Conservation (phyloP, 1,284 basidiomycete genomes). For the Coniferiporia sulphurascens region DNA sequence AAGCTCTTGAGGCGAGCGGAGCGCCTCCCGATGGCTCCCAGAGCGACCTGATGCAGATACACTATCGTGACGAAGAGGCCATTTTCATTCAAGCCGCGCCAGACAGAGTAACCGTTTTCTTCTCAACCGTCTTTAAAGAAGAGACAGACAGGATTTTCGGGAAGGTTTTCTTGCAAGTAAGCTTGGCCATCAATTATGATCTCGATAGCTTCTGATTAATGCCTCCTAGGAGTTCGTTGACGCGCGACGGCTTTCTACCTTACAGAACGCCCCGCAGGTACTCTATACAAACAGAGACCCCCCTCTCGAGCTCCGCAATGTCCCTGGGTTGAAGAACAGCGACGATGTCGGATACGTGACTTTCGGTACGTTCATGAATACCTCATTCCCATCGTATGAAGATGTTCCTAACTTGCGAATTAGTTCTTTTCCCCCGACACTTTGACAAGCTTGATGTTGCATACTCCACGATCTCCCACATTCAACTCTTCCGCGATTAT, state of each 20-base stretch:
- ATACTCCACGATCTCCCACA: slow-evolving; percentile 87
- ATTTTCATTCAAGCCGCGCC: slow-evolving; percentile 92
- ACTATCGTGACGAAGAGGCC: slow-evolving; percentile 95
- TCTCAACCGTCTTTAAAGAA: slow-evolving; percentile 95
- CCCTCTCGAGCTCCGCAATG: slow-evolving; percentile 89
- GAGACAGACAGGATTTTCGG: slow-evolving; percentile 98
- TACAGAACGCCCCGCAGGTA: slow-evolving; percentile 97
- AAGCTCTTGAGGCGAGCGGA: slow-evolving; percentile 64
- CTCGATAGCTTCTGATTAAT: neutral
- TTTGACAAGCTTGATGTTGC: slow-evolving; percentile 76
- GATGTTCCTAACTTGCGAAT: neutral
- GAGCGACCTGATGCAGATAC: slow-evolving; percentile 87
- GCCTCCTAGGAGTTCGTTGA: slow-evolving; percentile 92
- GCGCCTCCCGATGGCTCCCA: slow-evolving; percentile 49
- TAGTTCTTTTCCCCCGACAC: slow-evolving; percentile 95
- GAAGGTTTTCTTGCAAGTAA: slow-evolving; percentile 93
- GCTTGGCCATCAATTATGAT: slow-evolving; percentile 21
- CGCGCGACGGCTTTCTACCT: slow-evolving; percentile 85
- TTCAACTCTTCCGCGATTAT: slow-evolving; percentile 97
- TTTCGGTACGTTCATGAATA: slow-evolving; percentile 54
- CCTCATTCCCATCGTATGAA: neutral
- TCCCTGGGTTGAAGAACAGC: slow-evolving; percentile 74
- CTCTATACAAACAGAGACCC: slow-evolving; percentile 96
- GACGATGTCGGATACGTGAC: slow-evolving; percentile 98
- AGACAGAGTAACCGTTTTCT: slow-evolving; percentile 97